Base-by-base conservation (phyloP, 129 eudicot species). In the Dittrichia graveolens region DNA sequence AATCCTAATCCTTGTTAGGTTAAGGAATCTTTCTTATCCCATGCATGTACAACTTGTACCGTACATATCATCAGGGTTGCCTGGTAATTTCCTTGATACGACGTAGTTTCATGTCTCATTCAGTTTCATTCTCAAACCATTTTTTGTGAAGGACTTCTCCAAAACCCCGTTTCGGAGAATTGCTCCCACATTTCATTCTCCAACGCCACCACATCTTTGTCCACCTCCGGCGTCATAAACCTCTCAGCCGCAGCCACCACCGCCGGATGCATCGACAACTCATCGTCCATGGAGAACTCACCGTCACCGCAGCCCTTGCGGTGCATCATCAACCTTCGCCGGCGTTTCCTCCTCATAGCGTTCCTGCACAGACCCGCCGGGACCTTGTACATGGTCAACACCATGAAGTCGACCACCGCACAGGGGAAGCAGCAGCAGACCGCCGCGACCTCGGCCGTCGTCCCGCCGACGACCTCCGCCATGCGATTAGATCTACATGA, bases 181-280 rank as follows among this genome's bases (percentile, higher is more conserved):
- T 53, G 82, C 5, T 80, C 86, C 95, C 91, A 88, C 97, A 91
- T 91, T 76, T 91, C 95, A 83, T 82, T 83, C 72, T 91, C 95
- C 73, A 91, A 82, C 71, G 73, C 84, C 60, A 80, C 50, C 74
- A 80, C 72, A 42, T 88, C 88, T 24, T 83, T 56, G 35, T 83
- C 94, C 41, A 50, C 5, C 59, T 77, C 83, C 40, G 72, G 43
- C 64, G 66, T 7, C 74, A 63, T 13, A 42, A 74, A 67, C 72
- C 79, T 67, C 76, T 80, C 76, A 24, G 44, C 76, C 67, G 80
- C 80, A 14, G 84, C 77, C 0, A 18, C 13, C 31, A 62, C 82
- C 60, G 77, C 80, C 61, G 84, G 84, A 69, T 80, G 80, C 67
- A 75, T 75, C 63, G 71, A 8, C 38, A 80, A 7, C 57, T 74